phyloP scores from a whole-genome alignment of 2,329 filamentous ascomycete species.

The Plectosphaerella plurivora region DNA sequence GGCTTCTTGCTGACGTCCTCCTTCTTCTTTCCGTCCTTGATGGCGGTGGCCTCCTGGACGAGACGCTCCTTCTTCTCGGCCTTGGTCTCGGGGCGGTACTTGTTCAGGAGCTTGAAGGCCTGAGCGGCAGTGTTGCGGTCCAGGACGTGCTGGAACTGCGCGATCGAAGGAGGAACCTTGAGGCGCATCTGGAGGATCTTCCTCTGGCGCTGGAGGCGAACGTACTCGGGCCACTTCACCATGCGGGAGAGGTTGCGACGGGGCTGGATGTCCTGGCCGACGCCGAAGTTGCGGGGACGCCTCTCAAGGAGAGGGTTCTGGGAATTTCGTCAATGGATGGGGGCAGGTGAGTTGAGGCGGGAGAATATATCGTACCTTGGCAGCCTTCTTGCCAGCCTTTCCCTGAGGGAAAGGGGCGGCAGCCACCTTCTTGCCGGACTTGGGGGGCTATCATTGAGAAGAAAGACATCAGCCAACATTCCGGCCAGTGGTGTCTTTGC shows the following conservation, averaged over 20 bases:
- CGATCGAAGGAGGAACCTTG: slow-evolving; percentile 95
- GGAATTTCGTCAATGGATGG: slow-evolving; percentile 12
- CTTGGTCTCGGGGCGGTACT: slow-evolving; percentile 99
- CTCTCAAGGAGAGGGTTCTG: slow-evolving; percentile 99
- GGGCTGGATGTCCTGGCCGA: slow-evolving; percentile 98
- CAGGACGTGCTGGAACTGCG: slow-evolving; percentile 96
- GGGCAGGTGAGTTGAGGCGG: no score
- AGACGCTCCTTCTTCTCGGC: slow-evolving; percentile 99
- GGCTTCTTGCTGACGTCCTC: slow-evolving; percentile 99
- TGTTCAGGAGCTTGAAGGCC: slow-evolving; percentile 99
- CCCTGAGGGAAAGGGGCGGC: slow-evolving; percentile 93
- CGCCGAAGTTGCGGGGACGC: slow-evolving; percentile 94
- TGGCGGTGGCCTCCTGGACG: slow-evolving; percentile 93
- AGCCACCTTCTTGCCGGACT: slow-evolving; percentile 96
- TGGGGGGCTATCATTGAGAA: slow-evolving; percentile 99
- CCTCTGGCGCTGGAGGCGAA: slow-evolving; percentile 90
- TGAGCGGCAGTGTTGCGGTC: slow-evolving; percentile 96
- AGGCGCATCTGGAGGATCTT: slow-evolving; percentile 98
- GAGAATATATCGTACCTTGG: slow-evolving; percentile 73
- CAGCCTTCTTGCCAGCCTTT: slow-evolving; percentile 93
- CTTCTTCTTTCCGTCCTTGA: slow-evolving; percentile 99
- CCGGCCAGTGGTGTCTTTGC: slow-evolving; percentile 74
- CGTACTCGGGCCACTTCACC: slow-evolving; percentile 99
- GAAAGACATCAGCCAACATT: slow-evolving; percentile 94
- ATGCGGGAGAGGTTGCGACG: slow-evolving; percentile 93